Conservation (phyloP, 768 basidiomycete species). For the Phlebiopsis gigantea region DNA sequence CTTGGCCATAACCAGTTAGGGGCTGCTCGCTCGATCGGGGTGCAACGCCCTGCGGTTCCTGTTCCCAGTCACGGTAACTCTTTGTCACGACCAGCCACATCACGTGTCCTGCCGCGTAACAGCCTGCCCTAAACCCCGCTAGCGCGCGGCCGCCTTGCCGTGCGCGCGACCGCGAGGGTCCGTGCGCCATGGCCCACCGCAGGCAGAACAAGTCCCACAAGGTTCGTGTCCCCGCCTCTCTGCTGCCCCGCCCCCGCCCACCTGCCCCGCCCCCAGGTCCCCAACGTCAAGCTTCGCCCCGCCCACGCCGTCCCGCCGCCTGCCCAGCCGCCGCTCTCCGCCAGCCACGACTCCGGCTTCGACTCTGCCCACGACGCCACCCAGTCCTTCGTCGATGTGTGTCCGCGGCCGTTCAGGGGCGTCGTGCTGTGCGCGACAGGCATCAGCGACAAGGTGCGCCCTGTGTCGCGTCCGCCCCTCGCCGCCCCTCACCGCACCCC, state of each 20-base stretch:
- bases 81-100: not conserved
- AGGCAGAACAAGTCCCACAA: constrained; percentile 66
- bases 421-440: constrained; percentile 73
- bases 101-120: constrained; percentile 1
- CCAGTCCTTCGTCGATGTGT: constrained; percentile 20
- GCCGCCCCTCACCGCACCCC: not conserved
- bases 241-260: not conserved
- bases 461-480: not conserved
- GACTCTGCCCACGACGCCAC: constrained; percentile 34
- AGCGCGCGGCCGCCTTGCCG: not conserved
- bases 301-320: constrained; percentile 40
- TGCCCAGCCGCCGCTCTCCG: constrained; percentile 37
- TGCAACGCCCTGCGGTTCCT: too few relatives aligned
- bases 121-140: constrained; percentile 4
- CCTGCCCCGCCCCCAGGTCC: constrained; percentile 44
- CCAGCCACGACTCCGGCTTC: constrained; percentile 37
- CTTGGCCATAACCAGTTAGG: not conserved
- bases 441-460: constrained; percentile 67
- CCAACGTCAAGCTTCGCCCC: constrained; percentile 78
- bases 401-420: constrained; percentile 62
- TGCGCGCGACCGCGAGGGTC: not conserved
- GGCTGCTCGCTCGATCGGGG: not conserved
- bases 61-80: not conserved
- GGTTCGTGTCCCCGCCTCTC: constrained; percentile 25
- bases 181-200: constrained; percentile 25